Conservation (phyloP, 345 rosid species). For the Citrus cavaleriei region DNA sequence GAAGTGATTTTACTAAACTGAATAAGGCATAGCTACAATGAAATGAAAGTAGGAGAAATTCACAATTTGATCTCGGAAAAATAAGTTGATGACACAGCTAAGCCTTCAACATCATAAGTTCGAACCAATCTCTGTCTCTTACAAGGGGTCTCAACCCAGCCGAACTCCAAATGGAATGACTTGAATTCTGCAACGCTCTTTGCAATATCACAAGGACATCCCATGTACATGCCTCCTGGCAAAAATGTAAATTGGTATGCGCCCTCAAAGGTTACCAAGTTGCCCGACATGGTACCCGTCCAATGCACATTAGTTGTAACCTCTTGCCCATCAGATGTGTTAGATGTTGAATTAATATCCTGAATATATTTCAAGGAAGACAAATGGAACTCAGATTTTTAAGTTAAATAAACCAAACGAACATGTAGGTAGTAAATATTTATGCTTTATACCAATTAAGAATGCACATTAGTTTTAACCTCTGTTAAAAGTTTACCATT, state of each 20-base stretch:
- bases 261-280: conserved; percentile 61
- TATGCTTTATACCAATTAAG: background rate
- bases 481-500: background rate
- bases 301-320: conserved; percentile 57
- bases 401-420: background rate
- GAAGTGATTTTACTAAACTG: background rate
- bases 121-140: conserved; percentile 79
- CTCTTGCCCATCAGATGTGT: conserved; percentile 24
- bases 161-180: conserved; percentile 83
- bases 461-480: too few species aligned
- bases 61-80: conserved; percentile 57
- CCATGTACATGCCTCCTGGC: conserved; percentile 93
- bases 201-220: conserved; percentile 66
- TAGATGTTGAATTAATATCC: conserved; percentile 50
- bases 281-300: conserved; percentile 48
- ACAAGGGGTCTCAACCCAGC: conserved; percentile 71
- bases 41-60: conserved; percentile 11
- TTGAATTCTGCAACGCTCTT: conserved; percentile 62
- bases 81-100: conserved; percentile 83
- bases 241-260: conserved; percentile 69
- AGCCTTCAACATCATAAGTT: conserved; percentile 77
- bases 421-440: background rate
- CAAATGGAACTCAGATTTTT: background rate
- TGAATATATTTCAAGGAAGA: conserved; percentile 21
- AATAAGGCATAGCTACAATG: background rate